Percentiles rank a stretch among this genome's conserved stretches.
These are phyloP conservation scores for Gastrolobium villosum DNA, from an alignment of 306 rosid species.

Conservation along the genomic window DNA sequence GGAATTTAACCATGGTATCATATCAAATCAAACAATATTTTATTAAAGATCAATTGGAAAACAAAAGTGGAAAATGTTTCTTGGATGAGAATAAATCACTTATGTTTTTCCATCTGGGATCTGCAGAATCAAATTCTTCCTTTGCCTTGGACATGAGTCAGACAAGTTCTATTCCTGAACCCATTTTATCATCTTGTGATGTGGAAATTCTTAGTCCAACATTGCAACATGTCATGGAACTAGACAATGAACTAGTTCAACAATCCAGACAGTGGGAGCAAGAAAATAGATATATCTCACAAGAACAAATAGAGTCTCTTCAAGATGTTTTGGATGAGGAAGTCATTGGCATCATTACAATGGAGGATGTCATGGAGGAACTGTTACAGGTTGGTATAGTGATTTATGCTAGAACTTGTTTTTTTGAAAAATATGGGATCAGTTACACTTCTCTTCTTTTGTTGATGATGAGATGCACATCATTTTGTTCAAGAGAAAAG, in stretches of 20 bases:
- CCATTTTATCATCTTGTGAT: conserved; percentile 44
- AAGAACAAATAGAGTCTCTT: conserved; percentile 53
- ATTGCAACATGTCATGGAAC: conserved; percentile 44
- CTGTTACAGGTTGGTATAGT: conserved; percentile 71
- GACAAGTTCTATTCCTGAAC: conserved; percentile 35
- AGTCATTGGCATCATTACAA: conserved; percentile 77
- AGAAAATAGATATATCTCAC: conserved; percentile 40
- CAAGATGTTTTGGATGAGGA: conserved; percentile 60
- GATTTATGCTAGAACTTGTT: background rate
- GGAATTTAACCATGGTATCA: conserved; percentile 17
- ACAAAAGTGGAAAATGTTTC: background rate
- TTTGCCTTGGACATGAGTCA: conserved; percentile 44
- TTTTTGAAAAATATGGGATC: background rate
- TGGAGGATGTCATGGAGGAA: conserved; percentile 93
- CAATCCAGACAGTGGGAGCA: conserved; percentile 41
- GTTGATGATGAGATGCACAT: background rate
- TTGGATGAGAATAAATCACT: conserved; percentile 4
- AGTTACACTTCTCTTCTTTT: background rate
- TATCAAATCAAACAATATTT: background rate
- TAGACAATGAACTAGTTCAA: conserved; percentile 29
- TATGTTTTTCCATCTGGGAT: conserved; percentile 2
- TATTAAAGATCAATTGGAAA: conserved; percentile 1
- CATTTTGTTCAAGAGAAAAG: background rate
- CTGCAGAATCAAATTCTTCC: conserved; percentile 48
- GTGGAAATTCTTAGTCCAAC: conserved; percentile 49